Evolutionary conservation across 805 yeast genomes (phyloP).

Genomic region (Myxozyma neglecta): DNA sequence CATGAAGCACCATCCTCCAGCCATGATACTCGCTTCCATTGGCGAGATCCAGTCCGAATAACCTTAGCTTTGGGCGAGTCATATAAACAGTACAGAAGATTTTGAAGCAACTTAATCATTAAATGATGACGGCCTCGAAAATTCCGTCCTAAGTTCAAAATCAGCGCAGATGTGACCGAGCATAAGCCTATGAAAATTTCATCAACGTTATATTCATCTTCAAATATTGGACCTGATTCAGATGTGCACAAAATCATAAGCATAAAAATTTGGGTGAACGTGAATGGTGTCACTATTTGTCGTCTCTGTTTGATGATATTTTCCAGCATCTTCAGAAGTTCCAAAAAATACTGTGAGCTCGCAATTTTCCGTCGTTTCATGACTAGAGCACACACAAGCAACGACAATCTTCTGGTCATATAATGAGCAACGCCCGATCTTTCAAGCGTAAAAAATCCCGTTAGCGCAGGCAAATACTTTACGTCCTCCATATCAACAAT

Average conservation of each 20-base stretch:
- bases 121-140: conserved; percentile 73
- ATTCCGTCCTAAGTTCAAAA: conserved; percentile 69
- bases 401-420: conserved; percentile 3
- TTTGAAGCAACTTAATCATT: conserved; percentile 50
- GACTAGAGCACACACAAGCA: conserved; percentile 10
- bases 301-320: conserved; percentile 49
- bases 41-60: neutral
- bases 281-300: conserved; percentile 66
- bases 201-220: conserved; percentile 30
- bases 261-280: conserved; percentile 56
- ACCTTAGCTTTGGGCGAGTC: conserved; percentile 21
- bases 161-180: conserved; percentile 56
- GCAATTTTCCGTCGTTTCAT: conserved; percentile 36
- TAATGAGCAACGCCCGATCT: neutral
- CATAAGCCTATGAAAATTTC: conserved; percentile 46
- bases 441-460: conserved; percentile 1
- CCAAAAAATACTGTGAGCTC: conserved; percentile 23
- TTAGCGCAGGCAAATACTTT: neutral
- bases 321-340: conserved; percentile 43
- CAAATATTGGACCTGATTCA: conserved; percentile 33
- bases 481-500: neutral
- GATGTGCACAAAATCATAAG: conserved; percentile 39
- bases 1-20: conserved; percentile 4
- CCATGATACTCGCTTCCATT: conserved; percentile 28
- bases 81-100: conserved; percentile 53